These are phyloP conservation scores for Glaciozyma martinii DNA, from an alignment of 768 basidiomycete genomes.

Conservation along the genomic window DNA sequence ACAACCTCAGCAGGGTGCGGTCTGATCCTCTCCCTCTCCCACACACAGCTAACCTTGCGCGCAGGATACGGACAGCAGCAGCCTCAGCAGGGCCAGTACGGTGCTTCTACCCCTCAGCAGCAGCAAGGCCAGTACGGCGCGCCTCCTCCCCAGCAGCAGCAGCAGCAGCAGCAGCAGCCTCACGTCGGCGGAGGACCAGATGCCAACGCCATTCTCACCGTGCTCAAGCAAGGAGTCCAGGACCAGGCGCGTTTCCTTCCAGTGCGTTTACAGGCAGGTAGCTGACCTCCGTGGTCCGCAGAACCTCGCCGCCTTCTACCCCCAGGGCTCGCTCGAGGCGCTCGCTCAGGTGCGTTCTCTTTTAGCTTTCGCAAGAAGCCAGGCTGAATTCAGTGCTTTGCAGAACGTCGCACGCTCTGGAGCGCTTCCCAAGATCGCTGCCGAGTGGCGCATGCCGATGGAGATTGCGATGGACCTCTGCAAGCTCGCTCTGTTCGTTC, in stretches of 20 bases:
- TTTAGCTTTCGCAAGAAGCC: too few species aligned
- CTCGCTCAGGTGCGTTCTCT: too few species aligned
- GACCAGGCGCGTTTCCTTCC: conserved; percentile 15
- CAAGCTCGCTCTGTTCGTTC: conserved; percentile 42
- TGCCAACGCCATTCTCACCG: conserved; percentile 11
- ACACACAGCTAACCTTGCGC: not conserved
- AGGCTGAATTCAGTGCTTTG: too few species aligned
- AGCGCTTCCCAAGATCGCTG: conserved; percentile 39
- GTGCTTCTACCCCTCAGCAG: not conserved
- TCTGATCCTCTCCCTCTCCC: not conserved
- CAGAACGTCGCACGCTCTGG: conserved; percentile 39
- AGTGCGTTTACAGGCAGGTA: not conserved
- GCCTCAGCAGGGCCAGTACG: not conserved
- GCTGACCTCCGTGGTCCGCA: conserved; percentile 21
- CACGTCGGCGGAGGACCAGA: not conserved
- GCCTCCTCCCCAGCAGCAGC: not conserved
- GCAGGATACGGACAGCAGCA: conserved; percentile 2
- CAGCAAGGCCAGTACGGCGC: not conserved
- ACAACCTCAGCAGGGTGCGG: conserved; percentile 6
- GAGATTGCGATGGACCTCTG: conserved; percentile 44
- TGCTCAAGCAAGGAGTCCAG: conserved; percentile 16
- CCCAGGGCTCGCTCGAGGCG: conserved; percentile 40
- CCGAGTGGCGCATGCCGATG: conserved; percentile 41
- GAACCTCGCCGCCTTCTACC: conserved; percentile 43
- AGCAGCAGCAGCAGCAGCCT: conserved; percentile 3